Percentiles rank a stretch among this genome's conserved stretches.
Evolutionary conservation across 352 stramenopile species (phyloP).

Genomic region (Phytophthora idaei): DNA sequence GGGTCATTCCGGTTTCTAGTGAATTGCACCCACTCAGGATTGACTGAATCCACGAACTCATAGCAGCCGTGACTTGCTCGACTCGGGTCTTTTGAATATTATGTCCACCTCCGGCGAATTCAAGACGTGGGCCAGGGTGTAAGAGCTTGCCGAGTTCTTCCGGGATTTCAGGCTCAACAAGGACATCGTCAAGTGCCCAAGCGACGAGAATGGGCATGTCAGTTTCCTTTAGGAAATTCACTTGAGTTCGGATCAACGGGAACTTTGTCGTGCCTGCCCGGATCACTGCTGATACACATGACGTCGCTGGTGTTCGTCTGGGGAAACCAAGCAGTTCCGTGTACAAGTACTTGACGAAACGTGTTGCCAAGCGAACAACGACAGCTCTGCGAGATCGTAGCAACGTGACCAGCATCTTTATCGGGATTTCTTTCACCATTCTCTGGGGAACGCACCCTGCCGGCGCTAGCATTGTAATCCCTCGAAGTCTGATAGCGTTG

Average conservation of each 20-base stretch:
- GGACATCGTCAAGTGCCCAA: constrained; percentile 50
- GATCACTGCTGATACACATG: constrained; percentile 51
- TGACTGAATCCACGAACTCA: constrained; percentile 35
- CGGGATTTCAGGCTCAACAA: constrained; percentile 49
- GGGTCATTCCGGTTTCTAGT: constrained; percentile 21
- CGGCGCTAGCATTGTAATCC: constrained; percentile 46
- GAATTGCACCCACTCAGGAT: constrained; percentile 21
- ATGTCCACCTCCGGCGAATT: constrained; percentile 53
- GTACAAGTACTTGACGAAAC: constrained; percentile 45
- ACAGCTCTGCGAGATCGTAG: constrained; percentile 32
- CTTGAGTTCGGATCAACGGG: constrained; percentile 38
- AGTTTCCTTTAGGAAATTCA: constrained; percentile 23
- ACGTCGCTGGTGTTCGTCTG: constrained; percentile 25
- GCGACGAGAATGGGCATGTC: constrained; percentile 48
- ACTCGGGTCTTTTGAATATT: constrained; percentile 72
- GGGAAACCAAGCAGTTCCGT: constrained; percentile 47
- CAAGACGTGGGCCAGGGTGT: constrained; percentile 42
- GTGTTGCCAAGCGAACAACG: constrained; percentile 29
- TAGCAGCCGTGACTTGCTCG: constrained; percentile 30
- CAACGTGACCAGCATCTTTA: constrained; percentile 27
- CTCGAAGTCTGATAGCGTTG: constrained; percentile 31
- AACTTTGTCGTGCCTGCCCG: constrained; percentile 53
- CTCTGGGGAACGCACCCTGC: constrained; percentile 50
- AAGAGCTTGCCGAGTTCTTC: constrained; percentile 43
- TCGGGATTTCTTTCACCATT: constrained; percentile 44